phyloP scores from a whole-genome alignment of 2,329 filamentous ascomycete genomes.

The Cladosporium oxysporum region DNA sequence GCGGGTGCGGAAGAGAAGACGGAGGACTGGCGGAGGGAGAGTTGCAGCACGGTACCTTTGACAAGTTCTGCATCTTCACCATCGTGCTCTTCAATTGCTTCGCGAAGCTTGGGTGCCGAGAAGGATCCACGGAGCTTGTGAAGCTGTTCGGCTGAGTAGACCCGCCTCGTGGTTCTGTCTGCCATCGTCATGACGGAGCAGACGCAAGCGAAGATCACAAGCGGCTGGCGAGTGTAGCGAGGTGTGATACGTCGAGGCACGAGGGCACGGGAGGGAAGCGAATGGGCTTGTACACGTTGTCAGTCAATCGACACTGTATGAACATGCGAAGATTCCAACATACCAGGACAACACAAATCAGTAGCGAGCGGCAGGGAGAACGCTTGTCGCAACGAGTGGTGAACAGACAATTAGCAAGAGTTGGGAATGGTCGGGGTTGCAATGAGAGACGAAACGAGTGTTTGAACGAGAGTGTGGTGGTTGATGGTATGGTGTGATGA shows the following conservation, averaged over 20 bases:
- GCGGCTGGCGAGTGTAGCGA: background rate
- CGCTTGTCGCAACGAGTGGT: background rate
- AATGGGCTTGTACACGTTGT: background rate
- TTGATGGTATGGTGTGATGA: conserved; percentile 14
- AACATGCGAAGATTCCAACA: background rate
- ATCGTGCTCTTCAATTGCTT: conserved; percentile 40
- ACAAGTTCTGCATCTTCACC: conserved; percentile 40
- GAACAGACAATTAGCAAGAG: conserved; percentile 35
- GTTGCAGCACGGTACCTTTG: conserved; percentile 34
- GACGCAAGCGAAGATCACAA: background rate
- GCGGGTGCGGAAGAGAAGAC: background rate
- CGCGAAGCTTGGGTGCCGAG: conserved; percentile 38
- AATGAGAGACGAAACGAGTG: conserved; percentile 27
- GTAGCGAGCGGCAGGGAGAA: conserved; percentile 3
- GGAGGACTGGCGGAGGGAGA: background rate
- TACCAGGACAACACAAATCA: background rate
- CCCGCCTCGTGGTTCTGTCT: conserved; percentile 34
- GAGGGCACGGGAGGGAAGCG: background rate
- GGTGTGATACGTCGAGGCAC: background rate
- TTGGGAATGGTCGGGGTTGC: conserved; percentile 37
- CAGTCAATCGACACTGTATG: background rate
- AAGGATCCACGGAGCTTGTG: conserved; percentile 37
- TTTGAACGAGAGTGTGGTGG: conserved; percentile 26
- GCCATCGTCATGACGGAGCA: conserved; percentile 17
- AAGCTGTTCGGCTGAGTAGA: conserved; percentile 41